phyloP scores from a whole-genome alignment of 495 filamentous ascomycete species.

The Aspergillus olivimuriae region DNA sequence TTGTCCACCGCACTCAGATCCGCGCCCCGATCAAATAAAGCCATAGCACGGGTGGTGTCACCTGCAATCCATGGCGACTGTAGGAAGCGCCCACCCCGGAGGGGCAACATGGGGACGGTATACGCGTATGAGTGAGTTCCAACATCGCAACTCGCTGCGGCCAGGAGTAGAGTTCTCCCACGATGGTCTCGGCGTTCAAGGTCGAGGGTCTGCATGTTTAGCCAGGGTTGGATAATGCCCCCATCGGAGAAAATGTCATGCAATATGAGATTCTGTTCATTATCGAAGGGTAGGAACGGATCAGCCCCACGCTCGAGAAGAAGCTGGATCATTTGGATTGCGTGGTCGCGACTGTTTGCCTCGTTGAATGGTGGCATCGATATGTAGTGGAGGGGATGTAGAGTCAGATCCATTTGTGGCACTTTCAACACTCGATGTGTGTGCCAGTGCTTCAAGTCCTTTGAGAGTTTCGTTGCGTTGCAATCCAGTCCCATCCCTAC shows the following conservation, averaged over 20 bases:
- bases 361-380: constrained; percentile 16
- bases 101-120: constrained; percentile 2
- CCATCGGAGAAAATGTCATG: constrained; percentile 13
- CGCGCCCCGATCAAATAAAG: constrained; percentile 18
- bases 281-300: constrained; percentile 7
- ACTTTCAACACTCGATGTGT: constrained; percentile 5
- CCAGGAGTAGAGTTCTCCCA: constrained; percentile 19
- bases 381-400: constrained; percentile 15
- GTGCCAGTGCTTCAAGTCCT: constrained; percentile 13
- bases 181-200: constrained; percentile 14
- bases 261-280: constrained; percentile 7
- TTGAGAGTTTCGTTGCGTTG: constrained; percentile 10
- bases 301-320: constrained; percentile 13
- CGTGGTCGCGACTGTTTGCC: constrained; percentile 8
- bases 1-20: constrained; percentile 17
- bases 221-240: constrained; percentile 15
- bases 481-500: constrained; percentile 10
- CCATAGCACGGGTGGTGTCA: constrained; percentile 15
- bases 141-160: constrained; percentile 6
- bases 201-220: constrained; percentile 12
- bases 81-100: neutral
- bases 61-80: constrained; percentile 9
- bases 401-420: neutral
- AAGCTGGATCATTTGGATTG: constrained; percentile 8
- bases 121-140: constrained; percentile 12